Evolutionary conservation across 768 basidiomycete species (phyloP).

Genomic region (Agaricus subrufescens): DNA sequence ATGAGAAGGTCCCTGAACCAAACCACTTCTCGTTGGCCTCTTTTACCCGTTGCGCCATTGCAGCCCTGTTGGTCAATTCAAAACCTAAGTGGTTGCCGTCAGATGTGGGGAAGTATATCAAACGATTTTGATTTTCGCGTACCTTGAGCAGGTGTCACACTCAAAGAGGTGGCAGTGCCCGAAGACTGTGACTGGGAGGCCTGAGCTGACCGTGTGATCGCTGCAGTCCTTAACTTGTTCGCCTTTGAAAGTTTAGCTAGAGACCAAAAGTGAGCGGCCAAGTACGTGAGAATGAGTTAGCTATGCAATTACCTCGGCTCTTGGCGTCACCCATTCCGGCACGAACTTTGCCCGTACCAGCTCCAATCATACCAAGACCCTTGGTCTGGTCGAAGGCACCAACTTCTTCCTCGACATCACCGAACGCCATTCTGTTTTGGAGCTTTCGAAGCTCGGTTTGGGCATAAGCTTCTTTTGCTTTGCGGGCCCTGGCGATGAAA

Average conservation of each 20-base stretch:
- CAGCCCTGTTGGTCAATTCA: conserved; percentile 91
- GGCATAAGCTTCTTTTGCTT: conserved; percentile 97
- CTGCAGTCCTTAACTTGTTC: conserved; percentile 86
- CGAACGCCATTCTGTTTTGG: conserved; percentile 96
- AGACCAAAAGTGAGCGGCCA: conserved; percentile 3
- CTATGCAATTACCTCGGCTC: conserved; percentile 63
- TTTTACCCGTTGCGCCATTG: conserved; percentile 81
- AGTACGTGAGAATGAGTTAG: not conserved
- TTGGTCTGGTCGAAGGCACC: conserved; percentile 97
- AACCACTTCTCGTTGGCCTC: conserved; percentile 99
- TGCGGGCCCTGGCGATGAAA: conserved; percentile 64
- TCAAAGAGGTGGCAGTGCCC: conserved; percentile 87
- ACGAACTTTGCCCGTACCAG: conserved; percentile 81
- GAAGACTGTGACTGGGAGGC: conserved; percentile 53
- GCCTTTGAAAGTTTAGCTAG: conserved; percentile 94
- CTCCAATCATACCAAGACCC: conserved; percentile 96
- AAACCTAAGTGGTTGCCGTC: conserved; percentile 52
- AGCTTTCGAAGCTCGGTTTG: conserved; percentile 95
- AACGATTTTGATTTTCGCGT: conserved; percentile 15
- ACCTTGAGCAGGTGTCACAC: conserved; percentile 96
- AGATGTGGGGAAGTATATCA: not conserved
- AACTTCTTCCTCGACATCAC: conserved; percentile 92
- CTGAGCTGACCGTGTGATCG: conserved; percentile 74
- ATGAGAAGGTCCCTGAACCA: conserved; percentile 78
- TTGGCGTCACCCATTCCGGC: conserved; percentile 85